Base-by-base conservation (phyloP, 2,329 filamentous ascomycete species). In the Neodidymelliopsis sp. region DNA sequence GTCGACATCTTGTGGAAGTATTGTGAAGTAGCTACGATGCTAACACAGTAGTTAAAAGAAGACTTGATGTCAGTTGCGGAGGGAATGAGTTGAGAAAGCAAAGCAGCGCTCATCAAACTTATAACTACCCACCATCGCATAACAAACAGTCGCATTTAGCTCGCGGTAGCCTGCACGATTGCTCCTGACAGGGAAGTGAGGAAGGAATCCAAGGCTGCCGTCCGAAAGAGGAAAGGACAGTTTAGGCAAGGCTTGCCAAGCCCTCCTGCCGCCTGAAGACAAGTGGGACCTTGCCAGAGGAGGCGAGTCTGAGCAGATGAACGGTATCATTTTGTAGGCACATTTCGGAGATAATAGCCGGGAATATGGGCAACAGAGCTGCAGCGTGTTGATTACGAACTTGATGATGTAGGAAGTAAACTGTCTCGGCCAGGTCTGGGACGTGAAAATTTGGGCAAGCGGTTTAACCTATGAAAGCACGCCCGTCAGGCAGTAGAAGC, bases 1-100 rank as follows among this genome's bases (percentile, higher is more conserved):
- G 38, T 43, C 18, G 49, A 31, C 18, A 75, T 60, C 6, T 24
- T n/a, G 29, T 24, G 33, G 24, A 18, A 20, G 13, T 9, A 9
- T 7, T 43, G 27, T 24, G 19, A 27, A 19, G 22, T 18, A 29
- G 28, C 23, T n/a, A n/a, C n/a, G 11, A 15, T 18, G 20, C 13
- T 22, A 15, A 28, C 10, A 35, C 9, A n/a, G 25, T 12, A 16
- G 1, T n/a, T 22, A 16, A 43, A 36, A 22, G 33, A 34, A 22
- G 23, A 19, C 22, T 37, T 31, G 28, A n/a, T 13, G 18, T 15
- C 20, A 11, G 16, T 15, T 24, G 16, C 16, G 22, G 31, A 12
- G 9, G 37, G 31, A 9, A 25, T 49, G 39, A 24, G 20, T 5
- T 16, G 28, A 24, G 29, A 16, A 19, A 34, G 22, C 24, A 31